phyloP scores from a whole-genome alignment of 495 filamentous ascomycete species.

The Daldinia concentrica region DNA sequence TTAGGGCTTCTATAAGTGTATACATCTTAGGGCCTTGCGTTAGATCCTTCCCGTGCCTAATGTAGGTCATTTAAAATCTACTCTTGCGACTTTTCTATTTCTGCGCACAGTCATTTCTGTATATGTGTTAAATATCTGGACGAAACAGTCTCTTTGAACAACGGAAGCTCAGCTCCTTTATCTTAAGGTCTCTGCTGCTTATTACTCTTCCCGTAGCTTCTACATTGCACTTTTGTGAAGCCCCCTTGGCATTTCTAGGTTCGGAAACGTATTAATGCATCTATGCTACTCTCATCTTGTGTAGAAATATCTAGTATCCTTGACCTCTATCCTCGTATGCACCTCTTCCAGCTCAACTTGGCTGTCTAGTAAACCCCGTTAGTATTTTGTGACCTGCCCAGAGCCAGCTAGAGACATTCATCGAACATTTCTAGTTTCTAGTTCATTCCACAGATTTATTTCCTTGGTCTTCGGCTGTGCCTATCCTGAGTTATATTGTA shows the following conservation, averaged over 20 bases:
- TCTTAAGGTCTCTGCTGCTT: conserved; percentile 12
- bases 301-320: background rate
- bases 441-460: no score
- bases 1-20: conserved; percentile 6
- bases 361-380: background rate
- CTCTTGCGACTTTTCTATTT: no score
- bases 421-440: no score
- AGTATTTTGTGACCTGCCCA: no score
- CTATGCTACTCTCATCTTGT: background rate
- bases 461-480: no score
- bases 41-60: background rate
- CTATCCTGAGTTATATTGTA: no score
- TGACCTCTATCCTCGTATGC: background rate
- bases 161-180: conserved; percentile 21
- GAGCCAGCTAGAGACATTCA: no score
- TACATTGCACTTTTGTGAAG: conserved; percentile 8
- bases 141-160: background rate
- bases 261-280: background rate
- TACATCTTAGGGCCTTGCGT: conserved; percentile 9
- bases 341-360: background rate
- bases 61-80: background rate
- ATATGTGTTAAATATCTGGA: no score
- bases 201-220: conserved; percentile 12
- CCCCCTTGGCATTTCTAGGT: background rate
- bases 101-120: no score